Base-by-base conservation (phyloP, 345 rosid genomes). In the Murraya paniculata region DNA sequence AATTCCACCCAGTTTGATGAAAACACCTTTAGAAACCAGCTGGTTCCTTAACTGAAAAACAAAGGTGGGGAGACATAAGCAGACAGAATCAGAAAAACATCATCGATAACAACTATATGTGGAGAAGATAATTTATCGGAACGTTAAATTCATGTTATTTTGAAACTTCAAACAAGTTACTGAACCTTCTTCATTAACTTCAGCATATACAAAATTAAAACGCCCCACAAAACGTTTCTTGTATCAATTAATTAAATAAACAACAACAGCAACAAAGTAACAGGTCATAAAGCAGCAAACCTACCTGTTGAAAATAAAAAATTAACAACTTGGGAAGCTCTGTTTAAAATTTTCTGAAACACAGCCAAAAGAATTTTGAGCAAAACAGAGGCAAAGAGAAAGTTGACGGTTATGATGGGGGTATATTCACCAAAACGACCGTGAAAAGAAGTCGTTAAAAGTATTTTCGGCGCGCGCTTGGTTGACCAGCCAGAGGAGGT, bases 401-500 rank as follows among this genome's bases (percentile, higher is more conserved):
- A 16, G 56, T 25, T 59, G 55, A 6, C 57, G 59, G 66, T 36
- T 59, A 59, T 13, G 24, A 45, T 3, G 50, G 18, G 50, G 59
- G 45, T 41, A 27, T 74, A 36, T 61, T 53, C 18, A 77, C 45
- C 59, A 33, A 25, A 67, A 73, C 28, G 76, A 56, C 45, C 21
- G 48, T n/a, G 64, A 57, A 36, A 24, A 22, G 68, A 9, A 72
- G 77, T 72, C 35, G 65, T 71, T 73, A 60, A 24, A 39, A 65
- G 72, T 22, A 53, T 8, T 77, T 75, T 64, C 48, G 0, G 56
- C 38, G 38, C 55, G 68, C 55, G 68, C 78, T 27, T 25, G 41
- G 14, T 67, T 77, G 45, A 69, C 73, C 86, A 70, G 83, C 77
- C 68, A 61, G 58, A 55, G 41, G 56, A 59, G 77, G 83, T 83